These are phyloP conservation scores for Starmerella roubikii DNA, from an alignment of 805 yeast species.

Conservation along the genomic window DNA sequence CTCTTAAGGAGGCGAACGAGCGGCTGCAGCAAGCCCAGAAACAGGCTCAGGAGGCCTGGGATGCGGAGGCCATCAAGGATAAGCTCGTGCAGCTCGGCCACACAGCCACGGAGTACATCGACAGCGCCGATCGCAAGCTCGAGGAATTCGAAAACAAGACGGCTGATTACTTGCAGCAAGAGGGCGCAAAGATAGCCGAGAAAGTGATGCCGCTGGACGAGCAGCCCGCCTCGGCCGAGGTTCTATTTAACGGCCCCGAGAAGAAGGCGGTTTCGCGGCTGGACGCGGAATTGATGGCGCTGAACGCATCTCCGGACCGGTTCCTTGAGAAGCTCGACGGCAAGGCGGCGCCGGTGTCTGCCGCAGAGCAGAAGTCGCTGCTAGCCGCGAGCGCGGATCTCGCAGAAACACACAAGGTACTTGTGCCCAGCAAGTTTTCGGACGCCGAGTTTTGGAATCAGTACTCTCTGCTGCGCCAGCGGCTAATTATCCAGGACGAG, in stretches of 20 bases:
- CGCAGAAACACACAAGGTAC: constrained; percentile 38
- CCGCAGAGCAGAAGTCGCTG: constrained; percentile 39
- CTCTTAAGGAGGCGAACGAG: background rate
- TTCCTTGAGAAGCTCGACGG: constrained; percentile 26
- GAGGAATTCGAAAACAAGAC: constrained; percentile 64
- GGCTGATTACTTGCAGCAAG: constrained; percentile 40
- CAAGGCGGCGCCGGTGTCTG: constrained; percentile 24
- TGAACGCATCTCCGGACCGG: constrained; percentile 38
- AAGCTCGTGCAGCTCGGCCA: constrained; percentile 25
- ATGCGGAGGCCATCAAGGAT: constrained; percentile 17
- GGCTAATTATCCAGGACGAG: constrained; percentile 47
- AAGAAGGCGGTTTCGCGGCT: constrained; percentile 37
- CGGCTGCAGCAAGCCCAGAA: constrained; percentile 6
- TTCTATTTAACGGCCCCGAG: constrained; percentile 30
- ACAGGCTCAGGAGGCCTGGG: constrained; percentile 15
- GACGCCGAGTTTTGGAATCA: constrained; percentile 62
- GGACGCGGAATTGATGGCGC: constrained; percentile 46
- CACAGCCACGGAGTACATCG: constrained; percentile 50
- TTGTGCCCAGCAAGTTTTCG: constrained; percentile 53
- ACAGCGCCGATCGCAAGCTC: constrained; percentile 57
- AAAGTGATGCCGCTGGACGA: constrained; percentile 28
- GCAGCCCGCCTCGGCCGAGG: constrained; percentile 21
- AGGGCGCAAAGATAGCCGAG: constrained; percentile 34
- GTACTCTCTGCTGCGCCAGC: constrained; percentile 43
- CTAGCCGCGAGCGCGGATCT: constrained; percentile 37